These are phyloP conservation scores for Syzygium aqueum DNA, from an alignment of 345 rosid genomes.

Conservation along the genomic window DNA sequence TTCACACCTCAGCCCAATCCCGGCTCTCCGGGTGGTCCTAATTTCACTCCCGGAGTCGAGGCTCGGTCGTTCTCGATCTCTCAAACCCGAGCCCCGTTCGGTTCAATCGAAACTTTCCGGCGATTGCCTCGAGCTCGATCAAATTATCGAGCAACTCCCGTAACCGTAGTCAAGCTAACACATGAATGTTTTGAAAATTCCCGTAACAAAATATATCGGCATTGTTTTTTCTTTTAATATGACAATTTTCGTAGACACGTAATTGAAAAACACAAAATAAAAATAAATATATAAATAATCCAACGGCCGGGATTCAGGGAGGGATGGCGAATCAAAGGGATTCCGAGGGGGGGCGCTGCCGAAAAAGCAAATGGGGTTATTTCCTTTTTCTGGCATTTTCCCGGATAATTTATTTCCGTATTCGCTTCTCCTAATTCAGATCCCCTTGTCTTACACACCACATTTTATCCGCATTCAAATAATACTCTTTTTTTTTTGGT, in stretches of 20 bases:
- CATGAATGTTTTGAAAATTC: too few relatives aligned
- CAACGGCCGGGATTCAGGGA: neutral
- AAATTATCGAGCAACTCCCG: too few relatives aligned
- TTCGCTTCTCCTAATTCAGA: neutral
- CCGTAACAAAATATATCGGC: too few relatives aligned
- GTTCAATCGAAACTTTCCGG: too few relatives aligned
- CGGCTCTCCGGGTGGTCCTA: neutral
- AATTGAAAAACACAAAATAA: too few relatives aligned
- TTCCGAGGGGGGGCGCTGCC: neutral
- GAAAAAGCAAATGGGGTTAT: neutral
- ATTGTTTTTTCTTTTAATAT: too few relatives aligned
- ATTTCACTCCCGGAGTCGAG: neutral
- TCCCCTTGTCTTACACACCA: neutral
- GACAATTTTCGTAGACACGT: too few relatives aligned
- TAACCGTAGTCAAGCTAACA: too few relatives aligned
- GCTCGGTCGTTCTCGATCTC: neutral
- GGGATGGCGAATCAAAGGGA: neutral
- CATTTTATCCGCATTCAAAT: neutral
- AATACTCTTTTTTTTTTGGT: too few relatives aligned
- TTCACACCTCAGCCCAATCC: neutral
- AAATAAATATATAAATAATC: too few relatives aligned
- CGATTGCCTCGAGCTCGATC: neutral
- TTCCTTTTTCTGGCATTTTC: neutral
- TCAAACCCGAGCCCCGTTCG: neutral
- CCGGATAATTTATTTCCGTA: neutral